These are phyloP conservation scores for Rhodomyrtus tomentosa DNA, from an alignment of 345 rosid genomes.

Conservation along the genomic window DNA sequence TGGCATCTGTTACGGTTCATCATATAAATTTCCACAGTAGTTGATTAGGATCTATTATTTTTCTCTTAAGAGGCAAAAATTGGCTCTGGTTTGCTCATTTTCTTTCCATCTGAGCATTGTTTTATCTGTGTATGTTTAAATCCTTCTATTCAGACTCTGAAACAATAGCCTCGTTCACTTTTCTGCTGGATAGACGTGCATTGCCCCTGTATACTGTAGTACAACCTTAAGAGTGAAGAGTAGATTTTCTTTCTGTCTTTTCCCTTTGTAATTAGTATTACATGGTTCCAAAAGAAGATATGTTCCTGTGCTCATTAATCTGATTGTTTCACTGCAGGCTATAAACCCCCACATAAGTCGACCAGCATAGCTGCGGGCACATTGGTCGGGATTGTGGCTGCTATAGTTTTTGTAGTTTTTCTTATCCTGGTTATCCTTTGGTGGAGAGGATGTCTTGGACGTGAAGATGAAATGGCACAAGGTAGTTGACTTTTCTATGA, in stretches of 20 bases:
- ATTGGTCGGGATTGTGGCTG: background rate
- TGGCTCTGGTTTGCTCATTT: background rate
- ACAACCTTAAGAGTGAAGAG: background rate
- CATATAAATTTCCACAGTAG: background rate
- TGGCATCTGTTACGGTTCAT: background rate
- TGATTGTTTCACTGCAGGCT: background rate
- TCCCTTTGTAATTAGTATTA: background rate
- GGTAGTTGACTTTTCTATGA: background rate
- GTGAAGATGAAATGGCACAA: background rate
- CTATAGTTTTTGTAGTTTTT: background rate
- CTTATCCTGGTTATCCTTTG: constrained; percentile 2
- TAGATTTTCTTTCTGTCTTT: background rate
- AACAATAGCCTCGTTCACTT: background rate
- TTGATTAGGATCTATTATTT: background rate
- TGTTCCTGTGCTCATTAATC: background rate
- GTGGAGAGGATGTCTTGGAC: constrained; percentile 2
- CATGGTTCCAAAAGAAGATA: background rate
- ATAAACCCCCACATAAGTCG: background rate
- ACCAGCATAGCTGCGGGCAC: background rate
- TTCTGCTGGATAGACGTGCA: background rate
- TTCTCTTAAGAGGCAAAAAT: background rate
- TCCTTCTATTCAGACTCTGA: background rate
- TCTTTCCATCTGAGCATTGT: background rate
- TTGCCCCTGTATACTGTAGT: background rate
- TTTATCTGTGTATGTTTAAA: background rate